Percentiles rank a stretch among this genome's conserved stretches.
These are phyloP conservation scores for Candida tropicalis DNA, from an alignment of 1,139 yeast genomes.

Conservation along the genomic window DNA sequence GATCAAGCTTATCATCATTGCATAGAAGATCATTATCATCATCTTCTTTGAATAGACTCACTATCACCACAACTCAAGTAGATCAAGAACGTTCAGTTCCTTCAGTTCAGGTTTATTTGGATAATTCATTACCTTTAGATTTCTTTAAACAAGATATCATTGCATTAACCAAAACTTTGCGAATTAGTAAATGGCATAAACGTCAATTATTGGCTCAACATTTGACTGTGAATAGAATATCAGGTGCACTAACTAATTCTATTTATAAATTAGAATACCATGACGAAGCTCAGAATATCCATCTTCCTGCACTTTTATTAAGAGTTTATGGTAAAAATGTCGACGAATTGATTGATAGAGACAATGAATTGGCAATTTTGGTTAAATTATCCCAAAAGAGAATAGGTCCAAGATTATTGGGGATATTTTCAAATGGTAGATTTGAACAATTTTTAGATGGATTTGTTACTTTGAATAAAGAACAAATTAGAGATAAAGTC, in stretches of 20 bases:
- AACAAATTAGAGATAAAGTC: slow-evolving; percentile 73
- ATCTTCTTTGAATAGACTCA: slow-evolving; percentile 27
- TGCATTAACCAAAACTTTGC: slow-evolving; percentile 62
- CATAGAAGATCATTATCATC: slow-evolving; percentile 30
- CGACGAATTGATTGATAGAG: slow-evolving; percentile 83
- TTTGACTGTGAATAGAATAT: slow-evolving; percentile 59
- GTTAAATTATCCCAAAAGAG: slow-evolving; percentile 72
- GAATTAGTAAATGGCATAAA: slow-evolving; percentile 78
- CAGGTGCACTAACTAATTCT: slow-evolving; percentile 93
- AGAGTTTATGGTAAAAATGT: slow-evolving; percentile 93
- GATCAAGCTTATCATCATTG: slow-evolving; percentile 33
- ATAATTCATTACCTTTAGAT: slow-evolving; percentile 75
- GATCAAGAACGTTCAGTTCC: slow-evolving; percentile 38
- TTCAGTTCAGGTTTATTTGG: slow-evolving; percentile 50
- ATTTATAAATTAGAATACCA: slow-evolving; percentile 66
- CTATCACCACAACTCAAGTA: slow-evolving; percentile 31
- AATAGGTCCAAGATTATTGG: slow-evolving; percentile 87
- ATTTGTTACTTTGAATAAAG: slow-evolving; percentile 70
- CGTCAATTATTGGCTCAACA: slow-evolving; percentile 45
- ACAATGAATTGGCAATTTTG: slow-evolving; percentile 71
- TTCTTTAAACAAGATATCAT: slow-evolving; percentile 84
- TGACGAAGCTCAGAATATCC: slow-evolving; percentile 27
- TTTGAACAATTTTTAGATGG: slow-evolving; percentile 89
- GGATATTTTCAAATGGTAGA: slow-evolving; percentile 88
- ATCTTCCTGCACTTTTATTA: slow-evolving; percentile 56